Base-by-base conservation (phyloP, 768 basidiomycete genomes). In the Tephrocybe sp. region DNA sequence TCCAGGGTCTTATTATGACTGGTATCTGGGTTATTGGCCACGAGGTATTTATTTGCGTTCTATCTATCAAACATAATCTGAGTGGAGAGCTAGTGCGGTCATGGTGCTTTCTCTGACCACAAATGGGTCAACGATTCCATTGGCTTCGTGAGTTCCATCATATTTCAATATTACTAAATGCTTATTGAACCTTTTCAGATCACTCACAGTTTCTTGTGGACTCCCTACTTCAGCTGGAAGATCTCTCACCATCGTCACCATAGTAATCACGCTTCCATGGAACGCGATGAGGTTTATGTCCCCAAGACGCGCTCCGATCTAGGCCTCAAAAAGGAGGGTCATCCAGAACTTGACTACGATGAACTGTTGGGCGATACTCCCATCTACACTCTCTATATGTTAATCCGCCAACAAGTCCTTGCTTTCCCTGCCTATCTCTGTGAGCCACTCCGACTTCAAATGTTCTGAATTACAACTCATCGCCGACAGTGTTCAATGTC, bases 391-490 rank as follows among this genome's bases (percentile, higher is more conserved):
- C 61, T 83, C 4, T 78, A 65, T 60, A 74, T 72, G 70, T 66
- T 84, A 31, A 64, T 83, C 49, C 76, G 77, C 30, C 79, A 81
- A 49, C 81, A 85, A 52, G 51, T 84, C 12, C 59, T 83, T 9
- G 82, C 78, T 0, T 83, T 83, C 62, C 82, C 81, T 2, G 77
- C 81, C 2, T 86, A 86, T 60, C 74, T 84, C 19, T 59, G 80
- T 82, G 52, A 68, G 79, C 66, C 9, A 13, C 77, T 69, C 63
- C n/a, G n/a, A 80, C 12, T 79, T 77, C 11, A 77, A 78, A 1
- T 78, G 77, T 52, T 76, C 76, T 57, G 57, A 34, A 5, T 56
- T 27, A 77, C 78, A 58, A 75, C 79, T 4, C 70, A 77, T 54
- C 69, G 79, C 79, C 22, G n/a, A 19, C 19, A 53, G 78, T 83